Conservation (phyloP, 2,329 filamentous ascomycete species). For the Alternaria sp. region DNA sequence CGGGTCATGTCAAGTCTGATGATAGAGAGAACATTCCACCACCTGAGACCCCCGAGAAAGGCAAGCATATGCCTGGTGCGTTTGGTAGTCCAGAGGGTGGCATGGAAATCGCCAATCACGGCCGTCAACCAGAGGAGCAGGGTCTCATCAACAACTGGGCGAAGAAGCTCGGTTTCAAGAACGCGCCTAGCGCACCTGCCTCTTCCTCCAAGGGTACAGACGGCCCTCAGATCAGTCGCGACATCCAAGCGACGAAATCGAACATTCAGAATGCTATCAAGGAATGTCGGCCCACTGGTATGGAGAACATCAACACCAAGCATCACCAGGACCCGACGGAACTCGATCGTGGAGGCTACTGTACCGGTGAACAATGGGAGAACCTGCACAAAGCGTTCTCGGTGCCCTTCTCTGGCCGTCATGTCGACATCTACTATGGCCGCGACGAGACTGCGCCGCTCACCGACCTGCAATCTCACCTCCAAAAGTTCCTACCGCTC, state of each 20-base stretch:
- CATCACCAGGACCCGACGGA: conserved; percentile 47
- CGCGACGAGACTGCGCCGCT: conserved; percentile 35
- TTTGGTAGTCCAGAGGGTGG: conserved; percentile 45
- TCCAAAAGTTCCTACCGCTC: conserved; percentile 41
- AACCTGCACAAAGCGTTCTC: conserved; percentile 47
- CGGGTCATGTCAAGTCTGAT: conserved; percentile 21
- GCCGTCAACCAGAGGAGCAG: conserved; percentile 29
- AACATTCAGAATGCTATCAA: conserved; percentile 48
- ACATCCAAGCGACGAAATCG: conserved; percentile 42
- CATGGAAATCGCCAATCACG: conserved; percentile 35
- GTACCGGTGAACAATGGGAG: conserved; percentile 47
- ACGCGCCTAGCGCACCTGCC: conserved; percentile 19
- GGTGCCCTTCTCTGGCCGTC: conserved; percentile 40
- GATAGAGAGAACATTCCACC: conserved; percentile 23
- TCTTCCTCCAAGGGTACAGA: conserved; percentile 25
- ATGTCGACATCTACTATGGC: conserved; percentile 47
- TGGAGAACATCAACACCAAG: conserved; percentile 41
- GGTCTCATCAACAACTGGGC: conserved; percentile 45
- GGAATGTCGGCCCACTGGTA: conserved; percentile 43
- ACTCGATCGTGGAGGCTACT: conserved; percentile 47
- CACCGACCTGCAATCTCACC: conserved; percentile 32
- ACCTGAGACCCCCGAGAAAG: conserved; percentile 39
- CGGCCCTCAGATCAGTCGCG: conserved; percentile 43
- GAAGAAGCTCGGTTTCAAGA: conserved; percentile 47
- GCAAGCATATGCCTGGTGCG: conserved; percentile 44